Evolutionary conservation across 179 eudicot genomes (phyloP).

Genomic region (Drosera spatulata): DNA sequence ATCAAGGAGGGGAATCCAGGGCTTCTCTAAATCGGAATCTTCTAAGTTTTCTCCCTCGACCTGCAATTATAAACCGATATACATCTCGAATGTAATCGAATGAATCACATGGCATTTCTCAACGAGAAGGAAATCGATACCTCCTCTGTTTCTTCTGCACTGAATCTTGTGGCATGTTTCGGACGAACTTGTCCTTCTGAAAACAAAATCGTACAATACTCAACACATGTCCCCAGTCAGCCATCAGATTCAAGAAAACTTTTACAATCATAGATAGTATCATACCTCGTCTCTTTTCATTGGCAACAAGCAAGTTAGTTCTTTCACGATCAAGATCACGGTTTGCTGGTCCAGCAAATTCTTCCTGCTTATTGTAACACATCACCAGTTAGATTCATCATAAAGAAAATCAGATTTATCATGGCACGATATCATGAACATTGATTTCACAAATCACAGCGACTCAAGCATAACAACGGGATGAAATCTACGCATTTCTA

Average conservation of each 20-base stretch:
- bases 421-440: too few species aligned
- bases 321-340: conserved; percentile 27
- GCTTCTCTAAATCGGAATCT: conserved; percentile 66
- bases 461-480: too few species aligned
- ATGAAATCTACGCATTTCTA: too few species aligned
- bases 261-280: conserved; percentile 1
- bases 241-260: not conserved
- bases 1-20: conserved; percentile 88
- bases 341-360: conserved; percentile 42
- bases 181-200: conserved; percentile 32
- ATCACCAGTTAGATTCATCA: too few species aligned
- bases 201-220: conserved; percentile 4
- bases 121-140: conserved; percentile 19
- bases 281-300: conserved; percentile 36
- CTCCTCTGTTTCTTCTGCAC: conserved; percentile 28
- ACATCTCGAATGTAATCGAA: not conserved
- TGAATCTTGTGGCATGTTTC: conserved; percentile 8
- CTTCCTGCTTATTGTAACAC: conserved; percentile 27
- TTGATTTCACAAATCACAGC: too few species aligned
- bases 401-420: too few species aligned
- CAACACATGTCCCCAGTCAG: conserved; percentile 1
- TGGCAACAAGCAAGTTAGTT: conserved; percentile 32
- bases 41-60: conserved; percentile 45
- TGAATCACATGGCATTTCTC: not conserved
- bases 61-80: conserved; percentile 19